phyloP scores from a whole-genome alignment of 306 rosid genomes.

The Bauhinia variegata region DNA sequence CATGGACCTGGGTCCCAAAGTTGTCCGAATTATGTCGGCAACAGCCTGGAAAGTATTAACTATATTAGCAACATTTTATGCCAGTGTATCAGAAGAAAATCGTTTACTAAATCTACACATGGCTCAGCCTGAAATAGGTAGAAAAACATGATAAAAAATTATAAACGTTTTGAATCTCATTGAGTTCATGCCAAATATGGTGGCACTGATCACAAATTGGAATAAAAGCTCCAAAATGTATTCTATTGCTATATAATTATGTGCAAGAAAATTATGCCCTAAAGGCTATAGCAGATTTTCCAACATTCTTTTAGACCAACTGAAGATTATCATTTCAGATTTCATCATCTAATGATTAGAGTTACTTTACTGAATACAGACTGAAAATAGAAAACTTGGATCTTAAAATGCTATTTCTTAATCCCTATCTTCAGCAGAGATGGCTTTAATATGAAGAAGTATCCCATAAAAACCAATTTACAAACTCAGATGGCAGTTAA shows the following conservation, averaged over 20 bases:
- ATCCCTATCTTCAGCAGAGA: slow-evolving; percentile 2
- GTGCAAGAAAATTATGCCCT: neutral
- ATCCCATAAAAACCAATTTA: neutral
- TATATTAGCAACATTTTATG: slow-evolving; percentile 19
- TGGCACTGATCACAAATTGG: neutral
- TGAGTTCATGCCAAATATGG: neutral
- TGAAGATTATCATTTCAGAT: neutral
- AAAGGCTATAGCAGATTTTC: neutral
- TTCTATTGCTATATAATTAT: neutral
- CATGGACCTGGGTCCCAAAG: slow-evolving; percentile 97
- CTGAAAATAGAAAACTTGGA: neutral
- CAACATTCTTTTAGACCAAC: neutral
- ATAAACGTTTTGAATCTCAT: too few relatives aligned
- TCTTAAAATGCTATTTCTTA: slow-evolving; percentile 1
- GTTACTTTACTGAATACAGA: neutral
- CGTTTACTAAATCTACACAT: neutral
- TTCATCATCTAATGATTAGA: neutral
- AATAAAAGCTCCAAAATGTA: too few relatives aligned
- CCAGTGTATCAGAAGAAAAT: neutral
- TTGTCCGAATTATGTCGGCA: slow-evolving; percentile 91
- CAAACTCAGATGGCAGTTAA: neutral
- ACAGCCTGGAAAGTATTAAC: slow-evolving; percentile 62
- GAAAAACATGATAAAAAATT: too few relatives aligned
- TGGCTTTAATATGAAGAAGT: neutral
- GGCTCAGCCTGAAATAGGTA: neutral